Evolutionary conservation across 2,329 filamentous ascomycete species (phyloP), one percentile per base, ranked within the genome.

Genomic region (Calonectria montana): DNA sequence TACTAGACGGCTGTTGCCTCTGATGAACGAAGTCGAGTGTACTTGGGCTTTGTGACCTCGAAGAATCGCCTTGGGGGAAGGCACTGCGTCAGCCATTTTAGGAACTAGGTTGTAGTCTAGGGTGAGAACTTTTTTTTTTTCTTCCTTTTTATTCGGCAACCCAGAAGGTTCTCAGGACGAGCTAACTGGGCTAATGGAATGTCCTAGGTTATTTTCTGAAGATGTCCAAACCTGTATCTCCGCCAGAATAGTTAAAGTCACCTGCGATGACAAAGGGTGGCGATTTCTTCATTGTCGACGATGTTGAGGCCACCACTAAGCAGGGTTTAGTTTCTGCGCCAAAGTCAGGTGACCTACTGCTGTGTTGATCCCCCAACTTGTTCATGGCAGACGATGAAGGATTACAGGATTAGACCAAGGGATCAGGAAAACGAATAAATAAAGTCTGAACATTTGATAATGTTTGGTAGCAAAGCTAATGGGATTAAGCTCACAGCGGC

Each of bases 1-100:
- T 15, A 94, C 86, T 7, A 99, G 91, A 39, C 94, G 92, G 70
- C 90, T 88, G 81, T 98, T 98, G 47, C 86, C 82, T 65, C 90
- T 88, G 76, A 94, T 87, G 80, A 98, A 96, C 65, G 89, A 86
- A 4, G 96, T 88, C 23, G 91, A 90, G 81, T 98, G 95, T 59
- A 98, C 92, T 75, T 95, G 92, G 0, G 93, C 89, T 67, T 90
- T 89, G 85, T 98, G 97, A 65, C 97, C 97, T 74, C 97, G 94
- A 43, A 99, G 89, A 71, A 98, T 91, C 81, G 87, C 84, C 77
- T 86, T 89, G 39, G 89, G 89, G 55, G 80, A 74, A 18, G 83
- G 83, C 5, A 74, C 65, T 39, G 77, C 71, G 50, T 77, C 74
- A 23, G 79, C 73, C 83, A 84, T 83, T 64, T 39, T 61, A 43